Evolutionary conservation across 73 alveolate species (phyloP).

Genomic region (Uronychia binucleata): DNA sequence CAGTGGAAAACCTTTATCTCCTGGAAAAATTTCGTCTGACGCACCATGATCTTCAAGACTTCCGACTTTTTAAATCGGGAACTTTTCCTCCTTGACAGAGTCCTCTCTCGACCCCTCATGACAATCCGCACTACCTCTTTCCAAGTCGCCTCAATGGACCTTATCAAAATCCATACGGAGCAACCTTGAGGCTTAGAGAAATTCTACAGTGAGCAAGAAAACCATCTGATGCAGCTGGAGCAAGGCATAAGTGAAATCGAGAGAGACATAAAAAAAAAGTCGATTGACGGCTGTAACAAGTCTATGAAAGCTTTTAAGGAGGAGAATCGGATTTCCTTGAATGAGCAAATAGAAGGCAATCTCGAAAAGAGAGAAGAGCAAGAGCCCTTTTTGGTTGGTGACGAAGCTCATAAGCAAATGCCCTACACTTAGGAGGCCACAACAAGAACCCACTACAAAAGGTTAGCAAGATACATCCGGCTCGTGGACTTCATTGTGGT

Average conservation of each 20-base stretch:
- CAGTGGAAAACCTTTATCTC: constrained; percentile 82
- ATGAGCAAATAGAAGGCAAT: constrained; percentile 52
- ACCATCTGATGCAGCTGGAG: constrained; percentile 55
- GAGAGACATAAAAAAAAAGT: constrained; percentile 61
- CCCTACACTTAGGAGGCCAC: constrained; percentile 98
- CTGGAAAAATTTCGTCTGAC: constrained; percentile 87
- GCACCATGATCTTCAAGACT: constrained; percentile 74
- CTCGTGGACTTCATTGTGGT: constrained; percentile 88
- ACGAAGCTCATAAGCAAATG: constrained; percentile 86
- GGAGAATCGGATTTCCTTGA: constrained; percentile 75
- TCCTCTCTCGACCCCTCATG: constrained; percentile 74
- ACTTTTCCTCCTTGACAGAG: constrained; percentile 78
- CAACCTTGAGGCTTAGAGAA: constrained; percentile 66
- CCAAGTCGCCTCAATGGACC: constrained; percentile 63
- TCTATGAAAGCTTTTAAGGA: constrained; percentile 82
- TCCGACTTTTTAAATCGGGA: constrained; percentile 70
- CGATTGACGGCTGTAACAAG: constrained; percentile 70
- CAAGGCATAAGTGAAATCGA: constrained; percentile 61
- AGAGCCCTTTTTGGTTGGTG: constrained; percentile 88
- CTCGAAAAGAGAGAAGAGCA: constrained; percentile 74
- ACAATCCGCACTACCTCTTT: constrained; percentile 68
- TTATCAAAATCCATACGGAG: constrained; percentile 67
- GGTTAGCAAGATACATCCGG: constrained; percentile 90
- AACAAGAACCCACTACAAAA: constrained; percentile 93
- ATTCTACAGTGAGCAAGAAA: constrained; percentile 61